phyloP scores from a whole-genome alignment of 805 yeast species.

The Monosporozyma servazzii region DNA sequence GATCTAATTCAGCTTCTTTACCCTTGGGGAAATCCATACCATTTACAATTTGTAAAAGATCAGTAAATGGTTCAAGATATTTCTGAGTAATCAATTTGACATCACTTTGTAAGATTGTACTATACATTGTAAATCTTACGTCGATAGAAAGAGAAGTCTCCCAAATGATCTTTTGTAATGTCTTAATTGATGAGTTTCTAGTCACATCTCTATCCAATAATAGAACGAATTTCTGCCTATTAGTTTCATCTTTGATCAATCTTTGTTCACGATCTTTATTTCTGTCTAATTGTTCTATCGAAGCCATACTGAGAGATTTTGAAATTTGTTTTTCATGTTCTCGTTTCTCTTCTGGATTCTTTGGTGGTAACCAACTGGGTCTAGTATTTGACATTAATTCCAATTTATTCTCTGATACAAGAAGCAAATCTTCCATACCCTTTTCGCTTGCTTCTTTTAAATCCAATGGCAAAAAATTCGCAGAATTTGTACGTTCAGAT shows the following conservation, averaged over 20 bases:
- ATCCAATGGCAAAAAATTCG: slow-evolving; percentile 32
- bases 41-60: slow-evolving; percentile 25
- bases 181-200: slow-evolving; percentile 24
- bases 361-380: slow-evolving; percentile 68
- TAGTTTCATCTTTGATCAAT: slow-evolving; percentile 20
- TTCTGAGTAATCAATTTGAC: slow-evolving; percentile 16
- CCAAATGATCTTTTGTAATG: slow-evolving; percentile 23
- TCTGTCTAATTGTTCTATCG: slow-evolving; percentile 27
- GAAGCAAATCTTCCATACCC: slow-evolving; percentile 48
- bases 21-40: slow-evolving; percentile 26
- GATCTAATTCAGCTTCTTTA: slow-evolving; percentile 25
- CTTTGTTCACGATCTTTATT: slow-evolving; percentile 23
- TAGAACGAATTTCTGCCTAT: slow-evolving; percentile 19
- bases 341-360: slow-evolving; percentile 40
- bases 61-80: slow-evolving; percentile 33
- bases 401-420: slow-evolving; percentile 55
- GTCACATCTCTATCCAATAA: slow-evolving; percentile 26
- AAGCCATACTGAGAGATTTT: slow-evolving; percentile 29
- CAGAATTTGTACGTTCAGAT: slow-evolving; percentile 29
- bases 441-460: slow-evolving; percentile 30
- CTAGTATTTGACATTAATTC: slow-evolving; percentile 48
- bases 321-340: slow-evolving; percentile 51
- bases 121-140: slow-evolving; percentile 16
- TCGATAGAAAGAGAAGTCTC: slow-evolving; percentile 23
- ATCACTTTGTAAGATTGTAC: slow-evolving; percentile 20